phyloP scores from a whole-genome alignment of 176 grass and related monocot species.

The Tillandsia fasciculata region DNA sequence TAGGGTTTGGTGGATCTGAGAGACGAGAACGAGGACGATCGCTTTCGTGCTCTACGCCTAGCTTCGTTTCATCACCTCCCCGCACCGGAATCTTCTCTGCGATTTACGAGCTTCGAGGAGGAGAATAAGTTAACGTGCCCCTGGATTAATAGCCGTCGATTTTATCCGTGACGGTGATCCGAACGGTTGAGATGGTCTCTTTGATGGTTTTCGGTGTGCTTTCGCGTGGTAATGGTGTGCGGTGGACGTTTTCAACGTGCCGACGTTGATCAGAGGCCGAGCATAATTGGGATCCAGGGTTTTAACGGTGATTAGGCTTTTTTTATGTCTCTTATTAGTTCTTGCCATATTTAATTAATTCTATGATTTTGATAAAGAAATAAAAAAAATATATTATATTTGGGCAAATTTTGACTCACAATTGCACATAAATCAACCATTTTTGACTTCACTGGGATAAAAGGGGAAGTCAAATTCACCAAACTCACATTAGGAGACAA shows the following conservation, averaged over 20 bases:
- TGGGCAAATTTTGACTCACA: too few species aligned
- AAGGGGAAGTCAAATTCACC: too few species aligned
- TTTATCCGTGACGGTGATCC: not conserved
- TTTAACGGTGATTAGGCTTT: not conserved
- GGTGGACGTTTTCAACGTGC: not conserved
- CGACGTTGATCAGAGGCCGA: not conserved
- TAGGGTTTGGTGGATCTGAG: not conserved
- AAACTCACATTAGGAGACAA: too few species aligned
- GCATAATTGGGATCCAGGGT: not conserved
- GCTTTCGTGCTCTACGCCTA: not conserved
- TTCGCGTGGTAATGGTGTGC: too few species aligned
- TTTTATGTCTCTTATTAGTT: not conserved
- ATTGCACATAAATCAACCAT: too few species aligned
- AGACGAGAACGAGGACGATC: not conserved
- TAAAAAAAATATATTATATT: too few species aligned
- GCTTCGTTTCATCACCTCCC: not conserved
- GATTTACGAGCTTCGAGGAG: not conserved
- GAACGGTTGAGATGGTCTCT: not conserved
- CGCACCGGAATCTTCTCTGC: not conserved
- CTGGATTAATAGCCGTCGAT: not conserved
- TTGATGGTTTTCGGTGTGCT: not conserved
- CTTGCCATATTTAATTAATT: too few species aligned
- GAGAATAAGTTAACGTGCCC: not conserved
- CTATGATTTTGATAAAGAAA: too few species aligned
- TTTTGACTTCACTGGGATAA: too few species aligned